A percentile compares a stretch with the other conserved stretches of the same genome.
phyloP scores from a whole-genome alignment of 208 protist genomes.

The Jaenimonas drosophilae region DNA sequence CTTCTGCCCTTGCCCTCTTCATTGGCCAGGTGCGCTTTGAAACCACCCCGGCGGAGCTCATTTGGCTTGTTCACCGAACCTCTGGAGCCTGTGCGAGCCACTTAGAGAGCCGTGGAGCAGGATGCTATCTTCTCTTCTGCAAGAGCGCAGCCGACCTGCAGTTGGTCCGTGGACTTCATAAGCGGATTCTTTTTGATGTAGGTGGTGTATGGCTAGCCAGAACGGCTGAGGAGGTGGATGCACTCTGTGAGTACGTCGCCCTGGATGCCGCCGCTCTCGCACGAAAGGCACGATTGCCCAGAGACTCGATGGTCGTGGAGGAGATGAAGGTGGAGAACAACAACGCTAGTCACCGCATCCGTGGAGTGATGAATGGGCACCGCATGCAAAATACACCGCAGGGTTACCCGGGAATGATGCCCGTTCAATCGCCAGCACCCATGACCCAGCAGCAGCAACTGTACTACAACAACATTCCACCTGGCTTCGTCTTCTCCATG shows the following conservation, averaged over 20 bases:
- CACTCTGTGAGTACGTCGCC: slow-evolving; percentile 74
- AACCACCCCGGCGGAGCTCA: slow-evolving; percentile 56
- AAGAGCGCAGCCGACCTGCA: slow-evolving; percentile 40
- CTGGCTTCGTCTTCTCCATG: too few relatives aligned
- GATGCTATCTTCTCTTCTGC: slow-evolving; percentile 73
- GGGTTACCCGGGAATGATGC: too few relatives aligned
- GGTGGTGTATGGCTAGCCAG: slow-evolving; percentile 73
- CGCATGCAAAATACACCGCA: too few relatives aligned
- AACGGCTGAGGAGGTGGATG: slow-evolving; percentile 51
- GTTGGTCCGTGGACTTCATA: slow-evolving; percentile 63
- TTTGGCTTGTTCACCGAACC: slow-evolving; percentile 68
- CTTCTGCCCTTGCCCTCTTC: slow-evolving; percentile 34
- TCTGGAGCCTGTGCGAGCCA: slow-evolving; percentile 40
- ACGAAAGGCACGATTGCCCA: slow-evolving; percentile 50
- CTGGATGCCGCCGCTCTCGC: slow-evolving; percentile 42
- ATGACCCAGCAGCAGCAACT: too few relatives aligned
- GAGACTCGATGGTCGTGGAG: slow-evolving; percentile 77
- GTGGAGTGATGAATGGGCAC: too few relatives aligned
- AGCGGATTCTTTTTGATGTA: slow-evolving; percentile 75
- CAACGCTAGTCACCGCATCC: background rate
- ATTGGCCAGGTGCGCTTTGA: slow-evolving; percentile 83
- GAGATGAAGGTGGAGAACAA: slow-evolving; percentile 34
- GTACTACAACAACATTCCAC: too few relatives aligned
- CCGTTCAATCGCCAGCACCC: too few relatives aligned
- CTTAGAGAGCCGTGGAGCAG: slow-evolving; percentile 58